Evolutionary conservation across 2,329 filamentous ascomycete genomes (phyloP), one percentile per base, ranked within the genome.

Genomic region (Pseudogymnoascus sp.): DNA sequence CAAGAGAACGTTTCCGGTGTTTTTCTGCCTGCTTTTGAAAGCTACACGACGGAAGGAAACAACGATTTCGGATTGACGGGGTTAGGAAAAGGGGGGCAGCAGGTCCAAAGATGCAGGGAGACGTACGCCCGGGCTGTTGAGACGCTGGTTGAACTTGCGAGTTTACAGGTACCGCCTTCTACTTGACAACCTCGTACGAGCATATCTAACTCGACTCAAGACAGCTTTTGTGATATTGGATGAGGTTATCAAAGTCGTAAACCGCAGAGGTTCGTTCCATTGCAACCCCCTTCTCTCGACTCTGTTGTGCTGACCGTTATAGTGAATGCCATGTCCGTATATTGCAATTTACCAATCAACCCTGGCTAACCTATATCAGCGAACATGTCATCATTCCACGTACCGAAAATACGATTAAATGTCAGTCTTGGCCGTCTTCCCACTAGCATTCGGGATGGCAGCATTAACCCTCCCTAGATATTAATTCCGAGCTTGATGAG

Each of bases 341-440:
- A 66, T 59, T 61, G 26, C 11, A 65, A n/a, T n/a, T 19, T 14
- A 16, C 53, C 47, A 67, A 61, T n/a, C 26, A 38, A 33, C 26
- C 10, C 50, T 19, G 14, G 14, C 29, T 60, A 59, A 47, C 26
- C n/a, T 26, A 19, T 33, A 61, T 24, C 68, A 89, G 86, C 72
- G 90, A 95, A 76, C 90, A 96, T 75, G 91, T 99, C 70, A 97
- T 99, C 70, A 99, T 99, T 71, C 95, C 95, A 11, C 85, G 95
- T 68, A 99, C 95, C 13, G 95, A 99, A 76, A 99, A 97, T 73
- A 99, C 95, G n/a, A 99, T 99, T 80, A 97, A 96, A 79, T 99
- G 87, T 87, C 78, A 69, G 83, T 71, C 37, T 47, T 10, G 6
- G 19, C 13, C 4, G 50, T 35, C 16, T 19, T 56, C 50, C 50